phyloP scores from a whole-genome alignment of 116 monocot genomes.

The Posidonia oceanica region DNA sequence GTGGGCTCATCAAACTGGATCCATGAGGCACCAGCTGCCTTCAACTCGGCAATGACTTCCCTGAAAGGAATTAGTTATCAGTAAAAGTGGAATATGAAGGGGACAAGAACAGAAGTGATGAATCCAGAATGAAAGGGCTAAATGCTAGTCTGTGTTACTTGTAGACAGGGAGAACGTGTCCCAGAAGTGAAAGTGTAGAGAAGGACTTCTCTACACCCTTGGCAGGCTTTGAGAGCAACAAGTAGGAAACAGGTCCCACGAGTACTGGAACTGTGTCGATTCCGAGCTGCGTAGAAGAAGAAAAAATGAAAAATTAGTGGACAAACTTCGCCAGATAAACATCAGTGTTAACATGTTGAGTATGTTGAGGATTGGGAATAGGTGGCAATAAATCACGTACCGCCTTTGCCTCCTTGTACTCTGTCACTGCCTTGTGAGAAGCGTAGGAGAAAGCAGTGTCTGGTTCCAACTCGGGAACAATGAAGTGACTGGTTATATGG shows the following conservation, averaged over 20 bases:
- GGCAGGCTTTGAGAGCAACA: slow-evolving; percentile 51
- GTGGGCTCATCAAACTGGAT: slow-evolving; percentile 82
- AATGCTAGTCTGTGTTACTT: slow-evolving; percentile 22
- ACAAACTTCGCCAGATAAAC: not conserved
- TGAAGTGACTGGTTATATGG: slow-evolving; percentile 44
- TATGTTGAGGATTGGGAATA: too few species aligned
- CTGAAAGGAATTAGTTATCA: slow-evolving; percentile 21
- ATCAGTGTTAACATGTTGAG: too few species aligned
- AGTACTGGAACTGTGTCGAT: slow-evolving; percentile 41
- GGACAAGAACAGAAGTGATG: not conserved
- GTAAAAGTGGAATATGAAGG: not conserved
- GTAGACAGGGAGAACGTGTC: slow-evolving; percentile 39
- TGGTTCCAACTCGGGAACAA: slow-evolving; percentile 65
- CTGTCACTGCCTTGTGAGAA: slow-evolving; percentile 63
- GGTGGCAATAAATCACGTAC: slow-evolving; percentile 17
- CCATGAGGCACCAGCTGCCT: slow-evolving; percentile 70
- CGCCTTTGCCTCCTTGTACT: slow-evolving; percentile 73
- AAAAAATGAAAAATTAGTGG: not conserved
- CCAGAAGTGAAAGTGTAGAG: slow-evolving; percentile 29
- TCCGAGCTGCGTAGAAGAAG: slow-evolving; percentile 23
- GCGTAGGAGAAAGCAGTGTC: slow-evolving; percentile 47
- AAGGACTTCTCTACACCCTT: slow-evolving; percentile 46
- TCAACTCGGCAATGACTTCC: slow-evolving; percentile 62
- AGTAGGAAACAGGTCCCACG: slow-evolving; percentile 43
- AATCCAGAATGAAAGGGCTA: not conserved